Percentiles rank a stretch among this genome's conserved stretches.
These are phyloP conservation scores for Hypsizygus marmoreus DNA, from an alignment of 768 basidiomycete species.

Conservation along the genomic window DNA sequence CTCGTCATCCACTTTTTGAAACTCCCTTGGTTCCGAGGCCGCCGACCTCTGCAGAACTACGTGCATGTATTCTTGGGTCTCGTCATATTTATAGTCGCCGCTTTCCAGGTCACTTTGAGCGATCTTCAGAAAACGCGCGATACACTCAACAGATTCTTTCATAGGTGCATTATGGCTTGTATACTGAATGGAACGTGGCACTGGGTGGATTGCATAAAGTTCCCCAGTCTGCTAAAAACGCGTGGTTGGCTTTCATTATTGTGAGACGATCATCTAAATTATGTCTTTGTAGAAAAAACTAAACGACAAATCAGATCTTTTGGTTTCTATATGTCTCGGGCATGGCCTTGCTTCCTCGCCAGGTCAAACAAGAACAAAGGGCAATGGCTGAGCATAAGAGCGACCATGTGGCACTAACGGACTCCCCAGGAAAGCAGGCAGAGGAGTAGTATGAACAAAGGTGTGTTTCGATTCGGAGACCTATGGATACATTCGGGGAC, in stretches of 20 bases:
- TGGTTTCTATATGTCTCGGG: slow-evolving; percentile 48
- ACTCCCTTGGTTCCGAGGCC: slow-evolving; percentile 35
- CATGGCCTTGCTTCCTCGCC: slow-evolving; percentile 45
- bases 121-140: slow-evolving; percentile 3
- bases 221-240: slow-evolving; percentile 40
- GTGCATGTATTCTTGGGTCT: slow-evolving; percentile 57
- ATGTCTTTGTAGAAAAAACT: neutral
- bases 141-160: neutral
- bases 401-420: slow-evolving; percentile 12
- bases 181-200: slow-evolving; percentile 41
- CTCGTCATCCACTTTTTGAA: slow-evolving; percentile 56
- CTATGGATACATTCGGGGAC: slow-evolving; percentile 24
- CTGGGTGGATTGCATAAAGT: slow-evolving; percentile 38
- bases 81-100: slow-evolving; percentile 53
- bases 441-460: neutral
- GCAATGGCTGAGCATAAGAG: slow-evolving; percentile 19
- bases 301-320: slow-evolving; percentile 36
- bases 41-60: slow-evolving; percentile 55
- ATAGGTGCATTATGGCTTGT: slow-evolving; percentile 52
- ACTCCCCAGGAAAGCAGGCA: slow-evolving; percentile 1
- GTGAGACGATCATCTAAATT: slow-evolving; percentile 24
- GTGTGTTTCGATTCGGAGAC: slow-evolving; percentile 9
- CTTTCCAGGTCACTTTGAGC: slow-evolving; percentile 42
- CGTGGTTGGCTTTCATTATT: slow-evolving; percentile 48
- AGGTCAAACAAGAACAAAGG: slow-evolving; percentile 41